phyloP scores from a whole-genome alignment of 257 asterid species.

The Linderniella brevidens region DNA sequence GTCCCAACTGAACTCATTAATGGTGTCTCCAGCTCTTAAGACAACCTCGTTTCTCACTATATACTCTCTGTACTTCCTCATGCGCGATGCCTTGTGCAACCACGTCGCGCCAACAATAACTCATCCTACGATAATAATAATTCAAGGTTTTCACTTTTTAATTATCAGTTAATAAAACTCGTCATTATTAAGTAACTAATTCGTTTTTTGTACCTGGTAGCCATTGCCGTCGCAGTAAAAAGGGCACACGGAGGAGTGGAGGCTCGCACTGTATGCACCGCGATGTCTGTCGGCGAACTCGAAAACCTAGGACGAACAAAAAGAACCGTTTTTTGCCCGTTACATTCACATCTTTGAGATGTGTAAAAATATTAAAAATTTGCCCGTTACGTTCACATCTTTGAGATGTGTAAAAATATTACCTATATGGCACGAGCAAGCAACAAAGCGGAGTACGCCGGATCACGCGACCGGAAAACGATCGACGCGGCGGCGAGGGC shows the following conservation, averaged over 20 bases:
- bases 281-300: slow-evolving; percentile 54
- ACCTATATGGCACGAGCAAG: slow-evolving; percentile 36
- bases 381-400: not conserved
- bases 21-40: slow-evolving; percentile 67
- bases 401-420: not conserved
- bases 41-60: slow-evolving; percentile 62
- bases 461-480: slow-evolving; percentile 55
- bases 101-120: slow-evolving; percentile 80
- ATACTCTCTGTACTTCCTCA: slow-evolving; percentile 54
- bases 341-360: not conserved
- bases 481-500: slow-evolving; percentile 81
- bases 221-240: slow-evolving; percentile 85
- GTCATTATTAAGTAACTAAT: too few relatives aligned
- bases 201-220: slow-evolving; percentile 42
- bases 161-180: too few relatives aligned
- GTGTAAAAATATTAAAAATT: not conserved
- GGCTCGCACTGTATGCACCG: slow-evolving; percentile 81
- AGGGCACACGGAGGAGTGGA: slow-evolving; percentile 59
- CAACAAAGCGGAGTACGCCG: slow-evolving; percentile 39
- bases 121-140: slow-evolving; percentile 31
- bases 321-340: not conserved
- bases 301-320: slow-evolving; percentile 34
- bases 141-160: too few relatives aligned
- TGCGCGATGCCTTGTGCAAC: slow-evolving; percentile 78
- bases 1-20: slow-evolving; percentile 92